A percentile compares a stretch with the other conserved stretches of the same genome.
These are phyloP conservation scores for Termitomyces sp. DNA, from an alignment of 768 basidiomycete species.

Conservation along the genomic window DNA sequence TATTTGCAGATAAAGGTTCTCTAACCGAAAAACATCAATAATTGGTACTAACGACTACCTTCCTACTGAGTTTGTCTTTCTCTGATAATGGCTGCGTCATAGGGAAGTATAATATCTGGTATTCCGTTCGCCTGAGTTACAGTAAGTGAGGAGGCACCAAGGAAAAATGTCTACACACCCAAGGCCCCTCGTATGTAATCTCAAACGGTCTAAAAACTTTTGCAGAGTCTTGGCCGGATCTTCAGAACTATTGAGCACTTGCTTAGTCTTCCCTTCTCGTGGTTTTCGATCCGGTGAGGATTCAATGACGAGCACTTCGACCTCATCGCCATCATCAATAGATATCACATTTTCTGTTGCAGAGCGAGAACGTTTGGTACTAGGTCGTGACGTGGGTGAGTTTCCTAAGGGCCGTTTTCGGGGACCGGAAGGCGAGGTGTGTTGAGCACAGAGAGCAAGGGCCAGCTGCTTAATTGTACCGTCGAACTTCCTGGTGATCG, in stretches of 20 bases:
- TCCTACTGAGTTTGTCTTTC: slow-evolving; percentile 45
- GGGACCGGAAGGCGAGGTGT: neutral
- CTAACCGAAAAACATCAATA: slow-evolving; percentile 18
- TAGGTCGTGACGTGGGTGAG: slow-evolving; percentile 5
- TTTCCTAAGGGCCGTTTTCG: slow-evolving; percentile 8
- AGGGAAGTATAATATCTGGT: slow-evolving; percentile 85
- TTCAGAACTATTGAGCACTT: neutral
- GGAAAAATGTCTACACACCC: slow-evolving; percentile 10
- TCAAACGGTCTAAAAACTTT: slow-evolving; percentile 11
- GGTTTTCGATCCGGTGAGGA: neutral
- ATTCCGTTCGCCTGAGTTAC: slow-evolving; percentile 51
- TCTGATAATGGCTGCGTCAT: slow-evolving; percentile 62
- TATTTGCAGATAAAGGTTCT: neutral
- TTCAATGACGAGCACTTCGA: slow-evolving; percentile 5
- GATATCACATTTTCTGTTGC: slow-evolving; percentile 12
- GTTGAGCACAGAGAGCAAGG: slow-evolving; percentile 4
- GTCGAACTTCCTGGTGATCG: slow-evolving; percentile 15
- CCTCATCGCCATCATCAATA: slow-evolving; percentile 31
- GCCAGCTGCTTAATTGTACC: slow-evolving; percentile 10
- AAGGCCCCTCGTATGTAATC: slow-evolving; percentile 20
- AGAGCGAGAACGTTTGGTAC: slow-evolving; percentile 27
- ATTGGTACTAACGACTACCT: slow-evolving; percentile 52
- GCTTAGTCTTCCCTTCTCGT: neutral
- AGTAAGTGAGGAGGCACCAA: neutral
- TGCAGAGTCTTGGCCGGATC: slow-evolving; percentile 14